Evolutionary conservation across 140 eudicot genomes (phyloP), one percentile per base, ranked within the genome.

Genomic region (Eryngium alpinum): DNA sequence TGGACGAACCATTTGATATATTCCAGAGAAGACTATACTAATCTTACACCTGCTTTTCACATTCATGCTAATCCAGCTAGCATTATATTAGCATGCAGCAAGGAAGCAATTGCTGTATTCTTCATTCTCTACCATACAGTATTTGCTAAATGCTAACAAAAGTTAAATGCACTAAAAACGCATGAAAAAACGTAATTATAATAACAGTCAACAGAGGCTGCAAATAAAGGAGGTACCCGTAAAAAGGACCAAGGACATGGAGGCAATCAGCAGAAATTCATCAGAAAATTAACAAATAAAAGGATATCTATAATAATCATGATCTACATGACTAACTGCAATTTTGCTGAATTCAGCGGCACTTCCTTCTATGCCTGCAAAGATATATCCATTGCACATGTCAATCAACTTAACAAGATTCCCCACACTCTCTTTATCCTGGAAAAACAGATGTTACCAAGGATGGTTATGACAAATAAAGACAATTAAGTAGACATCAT

Each of bases 301-400:
- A 94, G 97, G 98, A 94, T 92, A 94, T 92, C 97, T 89, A 81
- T 89, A 89, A 83, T 94, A 94, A 71, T 94, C 97, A 91, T 93
- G 92, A 80, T 94, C 98, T 81, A 87, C 85, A 25, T 87, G 85
- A 33, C 90, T 88, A 80, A 89, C 87, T 74, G 98, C 97, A 80
- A 94, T 82, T 88, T 94, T 94, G 88, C 98, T 92, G 89, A 92
- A 92, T 85, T 90, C 98, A 52, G 88, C 92, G 21, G 92, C 98
- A 89, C 93, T 92, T 62, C 87, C 92, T 44, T 94, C 97, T 2
- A 90, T 92, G 82, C 95, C 91, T 69, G 91, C 93, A 83, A 94
- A 94, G 78, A 92, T 92, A 84, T 92, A 95, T 5, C 97, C 97
- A 56, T 95, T 95, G 85, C 88, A 88, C 87, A 85, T 95, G 91